Base-by-base conservation (phyloP, 495 filamentous ascomycete genomes). In the Penicillium goetzii region DNA sequence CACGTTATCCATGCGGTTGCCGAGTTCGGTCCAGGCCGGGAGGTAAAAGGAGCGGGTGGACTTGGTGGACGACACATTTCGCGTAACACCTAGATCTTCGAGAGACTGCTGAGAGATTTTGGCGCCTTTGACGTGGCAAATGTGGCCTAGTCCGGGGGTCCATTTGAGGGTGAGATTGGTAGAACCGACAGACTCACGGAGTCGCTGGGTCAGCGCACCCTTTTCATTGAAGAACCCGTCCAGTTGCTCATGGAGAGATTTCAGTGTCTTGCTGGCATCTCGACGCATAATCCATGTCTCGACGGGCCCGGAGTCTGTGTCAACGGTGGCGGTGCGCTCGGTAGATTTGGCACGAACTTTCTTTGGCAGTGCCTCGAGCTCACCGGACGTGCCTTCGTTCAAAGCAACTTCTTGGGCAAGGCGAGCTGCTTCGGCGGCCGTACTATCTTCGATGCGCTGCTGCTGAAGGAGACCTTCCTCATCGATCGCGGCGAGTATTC, bases 271-370 rank as follows among this genome's bases (percentile, higher is more conserved):
- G 63, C 90, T 96, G 19, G 95, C 93, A 63, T 82, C 77, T 40
- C 67, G 74, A 66, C 91, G 88, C 91, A 98, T 96, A 66, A 96
- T 89, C 90, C 94, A 99, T 5, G 86, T 82, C 59, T 95, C 82
- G 60, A 84, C 64, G 56, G 77, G 65, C 10, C 66, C 67, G 7
- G 63, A 59, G 11, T 82, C 78, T 4, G 72, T 59, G 23, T 80
- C 73, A 4, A 63, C 62, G 55, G 59, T 33, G n/a, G 59, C 64
- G 47, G 68, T 50, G 66, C 71, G 71, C 54, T 72, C 67, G 47
- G 47, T 67, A 28, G 56, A 66, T 58, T 80, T 82, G 47, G 59
- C 70, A 70, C 74, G 72, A 15, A 79, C 74, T 49, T 79, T 80
- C 59, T 76, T 78, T 4, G 81, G 76, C 60, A 84, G 64, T n/a